Evolutionary conservation across 202 grass and related monocot genomes (phyloP).

Genomic region (Hordeum pubiflorum): DNA sequence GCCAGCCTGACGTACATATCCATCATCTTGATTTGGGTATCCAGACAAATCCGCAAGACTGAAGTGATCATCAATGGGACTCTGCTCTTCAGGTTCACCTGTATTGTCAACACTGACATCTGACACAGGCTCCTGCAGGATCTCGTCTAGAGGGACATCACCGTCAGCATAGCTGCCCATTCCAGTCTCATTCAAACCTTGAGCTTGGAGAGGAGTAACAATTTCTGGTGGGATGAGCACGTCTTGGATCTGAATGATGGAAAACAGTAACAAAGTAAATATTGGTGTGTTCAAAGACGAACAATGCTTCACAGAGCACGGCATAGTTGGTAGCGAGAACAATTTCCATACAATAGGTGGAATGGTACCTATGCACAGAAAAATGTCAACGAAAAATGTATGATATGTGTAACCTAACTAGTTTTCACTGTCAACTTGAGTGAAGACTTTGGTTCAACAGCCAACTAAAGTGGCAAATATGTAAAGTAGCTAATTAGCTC

Average conservation of each 20-base stretch:
- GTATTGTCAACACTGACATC: slow-evolving; percentile 21
- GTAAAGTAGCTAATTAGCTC: neutral
- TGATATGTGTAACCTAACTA: neutral
- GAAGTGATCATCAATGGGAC: slow-evolving; percentile 29
- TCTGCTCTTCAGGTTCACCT: slow-evolving; percentile 26
- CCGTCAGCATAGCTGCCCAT: slow-evolving; percentile 20
- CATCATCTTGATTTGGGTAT: slow-evolving; percentile 24
- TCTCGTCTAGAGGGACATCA: slow-evolving; percentile 44
- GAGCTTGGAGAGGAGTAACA: slow-evolving; percentile 17
- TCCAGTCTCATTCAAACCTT: slow-evolving; percentile 25
- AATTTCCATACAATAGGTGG: neutral
- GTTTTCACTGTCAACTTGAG: neutral
- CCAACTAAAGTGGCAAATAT: neutral
- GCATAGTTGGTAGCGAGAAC: neutral
- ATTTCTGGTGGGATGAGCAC: slow-evolving; percentile 20
- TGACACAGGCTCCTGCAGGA: slow-evolving; percentile 38
- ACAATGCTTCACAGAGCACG: neutral
- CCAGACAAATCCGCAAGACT: slow-evolving; percentile 21
- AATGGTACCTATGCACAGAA: neutral
- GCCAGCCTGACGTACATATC: slow-evolving; percentile 35
- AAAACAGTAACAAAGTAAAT: slow-evolving; percentile 13
- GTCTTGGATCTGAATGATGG: slow-evolving; percentile 28
- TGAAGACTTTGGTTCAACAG: neutral
- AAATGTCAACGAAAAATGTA: neutral
- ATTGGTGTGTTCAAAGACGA: neutral